Conservation (phyloP, 1,284 basidiomycete species). For the Malassezia vespertilionis region DNA sequence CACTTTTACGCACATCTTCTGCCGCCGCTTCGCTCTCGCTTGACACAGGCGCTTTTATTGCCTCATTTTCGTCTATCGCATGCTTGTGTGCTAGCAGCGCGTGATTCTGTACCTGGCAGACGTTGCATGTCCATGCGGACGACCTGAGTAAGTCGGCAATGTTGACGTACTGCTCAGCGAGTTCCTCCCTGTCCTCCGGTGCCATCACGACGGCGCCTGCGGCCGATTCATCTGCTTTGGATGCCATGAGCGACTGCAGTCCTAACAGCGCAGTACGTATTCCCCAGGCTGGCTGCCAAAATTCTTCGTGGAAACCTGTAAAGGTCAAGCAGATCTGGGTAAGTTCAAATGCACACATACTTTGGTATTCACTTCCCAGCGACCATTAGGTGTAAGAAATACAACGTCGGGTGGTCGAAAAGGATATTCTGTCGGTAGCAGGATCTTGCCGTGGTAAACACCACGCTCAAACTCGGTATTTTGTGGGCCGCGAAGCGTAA, state of each 20-base stretch:
- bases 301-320: constrained; percentile 53
- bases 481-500: constrained; percentile 74
- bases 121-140: constrained; percentile 23
- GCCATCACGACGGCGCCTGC: constrained; percentile 82
- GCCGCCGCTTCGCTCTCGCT: too few species aligned
- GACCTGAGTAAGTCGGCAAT: constrained; percentile 2
- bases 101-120: too few species aligned
- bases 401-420: constrained; percentile 87
- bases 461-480: constrained; percentile 43
- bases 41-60: too few species aligned
- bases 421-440: constrained; percentile 82
- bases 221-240: constrained; percentile 58
- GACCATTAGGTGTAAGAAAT: constrained; percentile 85
- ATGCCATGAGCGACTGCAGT: constrained; percentile 45
- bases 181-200: constrained; percentile 70
- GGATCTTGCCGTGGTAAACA: constrained; percentile 76
- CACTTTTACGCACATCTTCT: too few species aligned
- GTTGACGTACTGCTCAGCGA: constrained; percentile 22
- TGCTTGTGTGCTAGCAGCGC: too few species aligned
- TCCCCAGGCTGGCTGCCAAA: constrained; percentile 97
- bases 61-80: too few species aligned
- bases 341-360: background rate
- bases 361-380: constrained; percentile 88
- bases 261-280: constrained; percentile 67
- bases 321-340: constrained; percentile 53